These are phyloP conservation scores for Solanum arcanum DNA, from an alignment of 257 asterid species.

Conservation along the genomic window DNA sequence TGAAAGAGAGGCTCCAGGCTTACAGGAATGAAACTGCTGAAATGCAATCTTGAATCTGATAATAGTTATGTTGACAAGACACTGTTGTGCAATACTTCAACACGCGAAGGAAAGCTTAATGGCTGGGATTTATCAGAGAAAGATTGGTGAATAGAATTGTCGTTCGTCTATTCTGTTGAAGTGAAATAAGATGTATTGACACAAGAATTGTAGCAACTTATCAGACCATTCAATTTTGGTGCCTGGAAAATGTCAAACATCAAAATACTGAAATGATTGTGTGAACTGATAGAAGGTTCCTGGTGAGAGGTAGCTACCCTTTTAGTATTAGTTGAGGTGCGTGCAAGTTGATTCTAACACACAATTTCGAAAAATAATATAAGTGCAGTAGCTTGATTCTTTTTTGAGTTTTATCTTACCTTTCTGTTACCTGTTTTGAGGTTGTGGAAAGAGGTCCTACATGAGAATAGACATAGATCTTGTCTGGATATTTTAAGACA, in stretches of 20 bases:
- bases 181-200: not conserved
- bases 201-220: not conserved
- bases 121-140: not conserved
- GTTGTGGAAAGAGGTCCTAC: not conserved
- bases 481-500: not conserved
- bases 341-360: not conserved
- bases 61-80: not conserved
- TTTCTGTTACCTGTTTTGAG: too few species aligned
- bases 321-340: not conserved
- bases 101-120: not conserved
- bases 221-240: not conserved
- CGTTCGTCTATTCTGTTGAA: not conserved
- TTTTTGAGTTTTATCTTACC: too few species aligned
- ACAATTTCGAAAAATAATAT: too few species aligned
- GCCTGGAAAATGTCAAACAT: not conserved
- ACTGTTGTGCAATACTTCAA: not conserved
- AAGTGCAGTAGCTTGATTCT: too few species aligned
- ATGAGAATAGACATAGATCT: not conserved
- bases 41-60: not conserved
- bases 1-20: conserved; percentile 35
- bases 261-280: not conserved
- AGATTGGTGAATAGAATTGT: not conserved
- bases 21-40: conserved; percentile 25
- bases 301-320: not conserved
- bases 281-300: not conserved